Evolutionary conservation across 257 asterid species (phyloP).

Genomic region (Nicotiana attenuata): DNA sequence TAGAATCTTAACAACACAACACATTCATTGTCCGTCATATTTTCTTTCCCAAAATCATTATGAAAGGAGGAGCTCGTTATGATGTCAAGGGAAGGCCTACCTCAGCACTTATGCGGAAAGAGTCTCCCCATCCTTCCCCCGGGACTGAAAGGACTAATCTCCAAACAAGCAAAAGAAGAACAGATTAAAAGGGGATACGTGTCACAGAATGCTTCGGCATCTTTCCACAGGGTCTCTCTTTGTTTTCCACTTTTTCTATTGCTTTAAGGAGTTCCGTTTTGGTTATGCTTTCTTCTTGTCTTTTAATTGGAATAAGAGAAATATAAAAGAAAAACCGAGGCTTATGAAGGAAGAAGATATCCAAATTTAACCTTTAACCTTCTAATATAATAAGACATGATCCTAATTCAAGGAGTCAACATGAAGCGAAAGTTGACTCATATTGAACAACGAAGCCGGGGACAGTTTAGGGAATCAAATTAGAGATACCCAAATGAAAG

Average conservation of each 20-base stretch:
- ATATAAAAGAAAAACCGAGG: neutral
- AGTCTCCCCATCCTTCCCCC: neutral
- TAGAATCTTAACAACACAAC: slow-evolving; percentile 5
- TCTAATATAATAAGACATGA: neutral
- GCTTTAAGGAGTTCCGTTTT: neutral
- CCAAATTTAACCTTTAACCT: neutral
- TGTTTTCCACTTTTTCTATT: neutral
- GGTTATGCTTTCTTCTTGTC: neutral
- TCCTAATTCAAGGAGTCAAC: neutral
- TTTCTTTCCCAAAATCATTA: neutral
- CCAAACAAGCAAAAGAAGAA: neutral
- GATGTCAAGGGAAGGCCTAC: slow-evolving; percentile 5
- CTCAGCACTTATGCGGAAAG: neutral
- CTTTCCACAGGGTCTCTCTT: neutral
- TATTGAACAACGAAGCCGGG: neutral
- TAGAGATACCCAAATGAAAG: neutral
- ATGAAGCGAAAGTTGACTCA: neutral
- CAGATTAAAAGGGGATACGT: neutral
- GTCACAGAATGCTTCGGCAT: neutral
- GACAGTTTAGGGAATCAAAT: neutral
- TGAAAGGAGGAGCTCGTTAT: slow-evolving; percentile 5
- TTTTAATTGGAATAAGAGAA: neutral
- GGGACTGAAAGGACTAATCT: neutral
- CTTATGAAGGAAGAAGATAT: neutral
- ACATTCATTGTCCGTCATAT: slow-evolving; percentile 12